These are phyloP conservation scores for Sporisorium iseilematis-ciliati DNA, from an alignment of 1,284 basidiomycete genomes.

Conservation along the genomic window DNA sequence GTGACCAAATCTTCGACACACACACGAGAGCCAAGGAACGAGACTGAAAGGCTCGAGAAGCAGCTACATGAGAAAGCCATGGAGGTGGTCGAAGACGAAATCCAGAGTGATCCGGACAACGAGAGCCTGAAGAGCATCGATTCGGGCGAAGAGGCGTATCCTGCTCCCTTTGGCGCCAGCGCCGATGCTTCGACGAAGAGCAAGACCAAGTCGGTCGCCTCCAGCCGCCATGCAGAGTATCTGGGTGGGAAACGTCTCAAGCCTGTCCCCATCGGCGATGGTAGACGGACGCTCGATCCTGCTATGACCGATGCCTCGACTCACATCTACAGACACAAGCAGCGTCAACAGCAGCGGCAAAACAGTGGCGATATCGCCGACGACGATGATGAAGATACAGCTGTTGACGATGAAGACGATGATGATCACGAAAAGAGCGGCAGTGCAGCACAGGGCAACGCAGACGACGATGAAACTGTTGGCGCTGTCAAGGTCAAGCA, in stretches of 20 bases:
- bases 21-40: constrained; percentile 15
- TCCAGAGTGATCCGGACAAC: constrained; percentile 12
- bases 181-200: constrained; percentile 6
- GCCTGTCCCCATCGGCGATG: constrained; percentile 33
- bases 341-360: constrained; percentile 20
- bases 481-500: constrained; percentile 40
- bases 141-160: constrained; percentile 51
- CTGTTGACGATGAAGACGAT: constrained; percentile 20
- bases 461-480: constrained; percentile 20
- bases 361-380: not conserved
- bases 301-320: constrained; percentile 44
- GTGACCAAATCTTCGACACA: not conserved
- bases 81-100: constrained; percentile 32
- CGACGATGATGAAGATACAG: constrained; percentile 19
- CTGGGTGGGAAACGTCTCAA: constrained; percentile 35
- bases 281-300: constrained; percentile 24
- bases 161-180: constrained; percentile 48
- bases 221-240: constrained; percentile 37
- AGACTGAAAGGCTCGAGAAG: constrained; percentile 39
- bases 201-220: constrained; percentile 36
- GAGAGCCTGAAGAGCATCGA: constrained; percentile 12
- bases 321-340: constrained; percentile 21
- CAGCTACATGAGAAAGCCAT: constrained; percentile 25
- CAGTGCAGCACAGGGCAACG: constrained; percentile 2
- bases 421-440: not conserved